Evolutionary conservation across 2,329 filamentous ascomycete genomes (phyloP).

Genomic region (Aspergillus vadensis): DNA sequence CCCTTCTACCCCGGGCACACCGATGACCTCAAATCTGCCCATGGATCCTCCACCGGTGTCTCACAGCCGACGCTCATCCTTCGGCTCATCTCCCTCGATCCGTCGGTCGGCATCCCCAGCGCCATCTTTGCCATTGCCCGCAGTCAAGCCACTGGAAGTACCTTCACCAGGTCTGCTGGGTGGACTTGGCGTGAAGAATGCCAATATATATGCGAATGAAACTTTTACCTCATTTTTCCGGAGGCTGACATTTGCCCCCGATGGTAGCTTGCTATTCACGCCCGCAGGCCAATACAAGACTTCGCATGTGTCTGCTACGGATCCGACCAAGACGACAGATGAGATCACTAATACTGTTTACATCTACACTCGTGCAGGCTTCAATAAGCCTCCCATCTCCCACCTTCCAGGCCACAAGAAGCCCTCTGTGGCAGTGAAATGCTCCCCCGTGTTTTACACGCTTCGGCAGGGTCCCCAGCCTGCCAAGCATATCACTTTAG

Average conservation of each 20-base stretch:
- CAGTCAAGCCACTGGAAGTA: constrained; percentile 89
- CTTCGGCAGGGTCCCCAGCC: constrained; percentile 67
- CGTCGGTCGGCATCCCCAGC: constrained; percentile 89
- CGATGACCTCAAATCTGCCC: constrained; percentile 81
- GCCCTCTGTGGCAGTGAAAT: constrained; percentile 91
- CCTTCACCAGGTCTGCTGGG: constrained; percentile 72
- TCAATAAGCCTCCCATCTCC: constrained; percentile 94
- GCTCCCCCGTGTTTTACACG: constrained; percentile 86
- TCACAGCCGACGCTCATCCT: constrained; percentile 92
- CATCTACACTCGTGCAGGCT: constrained; percentile 92
- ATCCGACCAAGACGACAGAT: constrained; percentile 71
- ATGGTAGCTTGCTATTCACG: constrained; percentile 90
- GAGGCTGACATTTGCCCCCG: constrained; percentile 88
- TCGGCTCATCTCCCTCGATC: constrained; percentile 73
- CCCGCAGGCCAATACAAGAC: constrained; percentile 95
- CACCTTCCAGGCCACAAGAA: constrained; percentile 98
- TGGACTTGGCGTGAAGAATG: constrained; percentile 72
- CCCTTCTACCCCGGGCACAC: constrained; percentile 90
- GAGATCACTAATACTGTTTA: constrained; percentile 97
- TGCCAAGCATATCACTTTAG: constrained; percentile 90
- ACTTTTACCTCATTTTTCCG: constrained; percentile 97
- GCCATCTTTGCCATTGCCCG: constrained; percentile 88
- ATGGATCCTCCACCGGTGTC: constrained; percentile 96
- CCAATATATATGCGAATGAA: constrained; percentile 92
- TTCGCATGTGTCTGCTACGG: constrained; percentile 66